These are phyloP conservation scores for Pseudogymnoascus sp. DNA, from an alignment of 2,329 filamentous ascomycete genomes.

Conservation along the genomic window DNA sequence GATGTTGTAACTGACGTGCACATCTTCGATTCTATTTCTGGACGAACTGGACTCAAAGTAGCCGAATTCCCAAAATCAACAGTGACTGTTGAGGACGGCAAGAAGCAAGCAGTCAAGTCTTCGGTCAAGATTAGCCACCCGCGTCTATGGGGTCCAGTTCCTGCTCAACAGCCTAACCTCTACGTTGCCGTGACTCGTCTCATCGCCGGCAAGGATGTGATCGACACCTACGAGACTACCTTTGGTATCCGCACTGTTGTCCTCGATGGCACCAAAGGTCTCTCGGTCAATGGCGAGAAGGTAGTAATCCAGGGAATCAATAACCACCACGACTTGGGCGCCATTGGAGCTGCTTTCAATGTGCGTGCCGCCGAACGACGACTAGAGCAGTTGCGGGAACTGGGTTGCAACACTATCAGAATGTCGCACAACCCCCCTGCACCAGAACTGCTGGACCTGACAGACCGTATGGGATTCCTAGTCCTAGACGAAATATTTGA, in stretches of 20 bases:
- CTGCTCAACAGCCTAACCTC: conserved; percentile 38
- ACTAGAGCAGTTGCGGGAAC: conserved; percentile 39
- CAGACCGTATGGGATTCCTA: conserved; percentile 42
- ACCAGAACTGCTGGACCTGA: conserved; percentile 40
- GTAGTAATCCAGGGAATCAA: conserved; percentile 40
- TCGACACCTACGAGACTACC: conserved; percentile 41
- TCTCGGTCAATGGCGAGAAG: conserved; percentile 39
- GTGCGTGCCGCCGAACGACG: conserved; percentile 40
- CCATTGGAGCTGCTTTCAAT: conserved; percentile 44
- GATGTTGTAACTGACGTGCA: conserved; percentile 36
- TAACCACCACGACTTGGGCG: conserved; percentile 45
- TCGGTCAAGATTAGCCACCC: conserved; percentile 28
- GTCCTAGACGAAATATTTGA: conserved; percentile 49
- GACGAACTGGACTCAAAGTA: conserved; percentile 24
- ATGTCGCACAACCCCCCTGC: conserved; percentile 48
- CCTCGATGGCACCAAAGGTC: conserved; percentile 34
- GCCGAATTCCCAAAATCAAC: conserved; percentile 29
- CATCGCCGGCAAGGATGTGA: conserved; percentile 17
- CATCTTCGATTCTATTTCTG: conserved; percentile 29
- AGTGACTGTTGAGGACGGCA: conserved; percentile 26
- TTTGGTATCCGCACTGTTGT: conserved; percentile 42
- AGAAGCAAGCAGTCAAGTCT: conserved; percentile 28
- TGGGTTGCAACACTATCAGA: conserved; percentile 43
- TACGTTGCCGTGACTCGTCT: conserved; percentile 40
- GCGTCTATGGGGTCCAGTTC: conserved; percentile 40